Conservation (phyloP, 768 basidiomycete genomes). For the Termitomyces sp. region DNA sequence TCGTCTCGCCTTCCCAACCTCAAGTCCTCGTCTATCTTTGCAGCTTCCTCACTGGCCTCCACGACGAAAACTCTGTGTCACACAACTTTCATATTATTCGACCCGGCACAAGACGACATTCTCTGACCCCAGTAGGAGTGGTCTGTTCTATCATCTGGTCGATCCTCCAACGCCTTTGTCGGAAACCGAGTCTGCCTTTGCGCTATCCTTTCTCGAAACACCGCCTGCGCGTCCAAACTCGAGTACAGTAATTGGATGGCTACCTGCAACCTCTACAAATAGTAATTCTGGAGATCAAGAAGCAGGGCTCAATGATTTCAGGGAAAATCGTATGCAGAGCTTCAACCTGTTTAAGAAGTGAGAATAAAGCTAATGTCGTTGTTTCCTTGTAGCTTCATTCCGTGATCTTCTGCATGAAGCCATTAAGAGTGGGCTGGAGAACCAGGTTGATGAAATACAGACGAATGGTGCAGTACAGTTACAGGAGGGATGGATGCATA, state of each 20-base stretch:
- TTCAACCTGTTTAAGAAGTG: not conserved
- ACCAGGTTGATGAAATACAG: slow-evolving; percentile 63
- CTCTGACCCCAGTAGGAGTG: slow-evolving; percentile 54
- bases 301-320: slow-evolving; percentile 65
- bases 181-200: slow-evolving; percentile 44
- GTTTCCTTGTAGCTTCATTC: slow-evolving; percentile 45
- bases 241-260: slow-evolving; percentile 60
- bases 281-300: slow-evolving; percentile 19
- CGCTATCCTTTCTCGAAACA: slow-evolving; percentile 55
- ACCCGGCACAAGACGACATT: slow-evolving; percentile 6
- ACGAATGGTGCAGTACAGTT: slow-evolving; percentile 59
- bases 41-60: not conserved
- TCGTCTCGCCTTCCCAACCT: not conserved
- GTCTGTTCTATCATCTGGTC: slow-evolving; percentile 66
- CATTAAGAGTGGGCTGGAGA: slow-evolving; percentile 46
- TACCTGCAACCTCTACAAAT: slow-evolving; percentile 43
- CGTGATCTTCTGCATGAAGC: slow-evolving; percentile 55
- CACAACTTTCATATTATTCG: not conserved
- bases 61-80: not conserved
- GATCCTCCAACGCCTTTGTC: slow-evolving; percentile 47
- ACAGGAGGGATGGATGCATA: slow-evolving; percentile 84
- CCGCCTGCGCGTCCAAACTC: slow-evolving; percentile 43
- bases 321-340: slow-evolving; percentile 56
- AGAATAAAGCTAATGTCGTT: not conserved
- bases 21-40: not conserved